A percentile compares a stretch with the other conserved stretches of the same genome.
phyloP scores from a whole-genome alignment of 1,284 basidiomycete genomes.

The Cryptococcus amylolentus region DNA sequence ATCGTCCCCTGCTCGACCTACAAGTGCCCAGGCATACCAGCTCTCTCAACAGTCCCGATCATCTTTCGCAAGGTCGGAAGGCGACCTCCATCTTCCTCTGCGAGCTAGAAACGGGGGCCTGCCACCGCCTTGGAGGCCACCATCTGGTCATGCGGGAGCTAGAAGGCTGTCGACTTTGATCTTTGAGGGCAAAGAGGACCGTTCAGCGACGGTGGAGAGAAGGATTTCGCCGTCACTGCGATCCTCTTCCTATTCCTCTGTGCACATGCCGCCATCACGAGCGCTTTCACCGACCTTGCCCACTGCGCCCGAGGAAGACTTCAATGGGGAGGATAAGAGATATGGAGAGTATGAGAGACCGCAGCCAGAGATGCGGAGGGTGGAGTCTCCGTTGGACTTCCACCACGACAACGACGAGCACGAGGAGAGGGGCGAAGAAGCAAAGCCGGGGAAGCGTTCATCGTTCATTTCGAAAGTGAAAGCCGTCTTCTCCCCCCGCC shows the following conservation, averaged over 20 bases:
- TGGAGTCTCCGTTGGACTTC: background rate
- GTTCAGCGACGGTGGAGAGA: too few relatives aligned
- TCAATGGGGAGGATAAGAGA: slow-evolving; percentile 2
- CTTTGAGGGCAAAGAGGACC: slow-evolving; percentile 1
- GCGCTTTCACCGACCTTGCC: background rate
- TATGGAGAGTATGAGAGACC: slow-evolving; percentile 6
- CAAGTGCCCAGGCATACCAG: background rate
- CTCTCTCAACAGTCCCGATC: background rate
- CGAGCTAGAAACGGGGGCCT: background rate
- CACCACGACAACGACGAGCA: background rate
- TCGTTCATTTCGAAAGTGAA: background rate
- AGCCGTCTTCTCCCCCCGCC: background rate
- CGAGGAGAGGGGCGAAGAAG: background rate
- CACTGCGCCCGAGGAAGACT: background rate
- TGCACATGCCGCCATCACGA: background rate
- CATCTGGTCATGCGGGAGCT: background rate
- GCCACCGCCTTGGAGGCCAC: slow-evolving; percentile 13
- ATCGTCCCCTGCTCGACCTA: background rate
- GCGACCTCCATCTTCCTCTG: slow-evolving; percentile 1
- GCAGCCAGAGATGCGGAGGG: background rate
- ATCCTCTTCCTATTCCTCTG: background rate
- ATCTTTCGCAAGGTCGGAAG: slow-evolving; percentile 6
- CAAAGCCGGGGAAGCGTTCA: background rate
- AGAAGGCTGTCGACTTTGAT: background rate
- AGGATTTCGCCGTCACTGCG: too few relatives aligned